Base-by-base conservation (phyloP, 305 asterid species). In the Fraxinus velutina region DNA sequence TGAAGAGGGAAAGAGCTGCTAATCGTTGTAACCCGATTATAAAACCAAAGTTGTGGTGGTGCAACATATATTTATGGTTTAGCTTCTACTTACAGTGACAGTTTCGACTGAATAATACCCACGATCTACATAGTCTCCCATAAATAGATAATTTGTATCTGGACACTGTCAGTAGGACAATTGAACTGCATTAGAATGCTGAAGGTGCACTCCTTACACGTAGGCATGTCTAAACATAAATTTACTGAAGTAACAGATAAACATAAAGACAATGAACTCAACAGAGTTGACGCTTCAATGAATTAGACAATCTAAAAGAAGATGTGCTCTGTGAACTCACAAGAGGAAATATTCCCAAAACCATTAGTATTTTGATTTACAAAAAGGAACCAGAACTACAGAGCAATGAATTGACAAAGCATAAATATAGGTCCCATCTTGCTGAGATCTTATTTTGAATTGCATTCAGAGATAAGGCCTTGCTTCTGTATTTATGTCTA, bases 111-210 rank as follows among this genome's bases (percentile, higher is more conserved):
- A 93, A 82, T 93, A 93, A 81, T 93, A 93, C 64, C 97, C 97
- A 84, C 97, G 95, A 84, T 93, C 97, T 78, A 93, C 97, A 82
- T 93, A 93, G 86, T 93, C 97, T 83, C 97, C 97, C 97, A 93
- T 93, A 77, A 93, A 93, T 47, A 93, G 93, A 85, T 93, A 93
- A 86, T 93, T 93, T 75, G 97, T 93, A 89, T 93, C 97, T 19
- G 97, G 97, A 60, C 97, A 93, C 97, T 92, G 93, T 76, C 86
- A 89, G 86, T n/a, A 80, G 84, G 79, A 79, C 80, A 71, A 81
- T 17, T 55, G 17, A 78, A 78, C 24, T 64, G 24, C 52, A 81
- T 85, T 30, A 89, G 78, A 57, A 60, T 85, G 81, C 68, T 33
- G 30, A 8, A 29, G 22, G 60, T 47, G 80, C 77, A 79, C 27